phyloP scores from a whole-genome alignment of 2,329 filamentous ascomycete genomes.

The Penicillium sp. region DNA sequence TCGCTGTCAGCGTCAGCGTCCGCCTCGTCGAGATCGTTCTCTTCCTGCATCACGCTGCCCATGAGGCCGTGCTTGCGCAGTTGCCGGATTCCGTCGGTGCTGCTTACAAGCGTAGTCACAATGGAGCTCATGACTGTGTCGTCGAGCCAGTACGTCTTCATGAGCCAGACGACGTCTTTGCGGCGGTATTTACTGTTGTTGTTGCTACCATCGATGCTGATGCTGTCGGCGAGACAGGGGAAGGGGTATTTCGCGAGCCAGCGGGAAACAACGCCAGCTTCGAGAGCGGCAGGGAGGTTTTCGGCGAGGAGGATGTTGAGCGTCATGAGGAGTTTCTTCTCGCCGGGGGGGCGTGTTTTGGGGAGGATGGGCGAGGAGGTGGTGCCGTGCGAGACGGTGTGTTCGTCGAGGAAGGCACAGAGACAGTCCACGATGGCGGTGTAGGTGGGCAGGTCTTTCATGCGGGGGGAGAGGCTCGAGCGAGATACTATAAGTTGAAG shows the following conservation, averaged over 20 bases:
- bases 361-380: constrained; percentile 37
- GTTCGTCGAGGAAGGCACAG: constrained; percentile 38
- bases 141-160: constrained; percentile 40
- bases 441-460: constrained; percentile 35
- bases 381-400: constrained; percentile 30
- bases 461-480: constrained; percentile 29
- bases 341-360: constrained; percentile 38
- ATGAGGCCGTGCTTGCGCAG: constrained; percentile 41
- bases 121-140: constrained; percentile 44
- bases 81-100: constrained; percentile 38
- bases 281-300: constrained; percentile 54
- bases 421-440: constrained; percentile 39
- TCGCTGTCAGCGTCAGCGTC: constrained; percentile 43
- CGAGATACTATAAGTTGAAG: constrained; percentile 28
- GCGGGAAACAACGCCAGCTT: constrained; percentile 63
- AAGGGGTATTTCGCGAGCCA: constrained; percentile 72
- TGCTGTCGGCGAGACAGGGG: constrained; percentile 52
- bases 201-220: constrained; percentile 32
- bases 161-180: constrained; percentile 37
- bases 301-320: constrained; percentile 61
- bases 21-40: constrained; percentile 43
- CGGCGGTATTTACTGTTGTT: constrained; percentile 24
- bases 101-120: constrained; percentile 33
- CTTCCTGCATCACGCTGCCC: constrained; percentile 42
- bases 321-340: constrained; percentile 44